phyloP scores from a whole-genome alignment of 495 filamentous ascomycete genomes.

The Penicillium crystallinum region DNA sequence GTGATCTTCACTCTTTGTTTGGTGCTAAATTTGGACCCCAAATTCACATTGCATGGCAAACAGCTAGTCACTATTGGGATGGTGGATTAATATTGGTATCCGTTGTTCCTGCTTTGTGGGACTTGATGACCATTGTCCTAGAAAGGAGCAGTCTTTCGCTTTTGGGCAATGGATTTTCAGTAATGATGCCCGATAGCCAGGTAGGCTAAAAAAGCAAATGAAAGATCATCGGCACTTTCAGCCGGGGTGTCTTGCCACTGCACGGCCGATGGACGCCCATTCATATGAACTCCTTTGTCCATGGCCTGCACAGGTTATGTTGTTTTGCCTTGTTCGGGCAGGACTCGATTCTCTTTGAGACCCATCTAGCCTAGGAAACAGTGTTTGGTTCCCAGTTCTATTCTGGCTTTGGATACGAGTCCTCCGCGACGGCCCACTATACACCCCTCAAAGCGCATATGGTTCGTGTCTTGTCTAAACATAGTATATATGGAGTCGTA shows the following conservation, averaged over 20 bases:
- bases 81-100: not conserved
- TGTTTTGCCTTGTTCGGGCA: not conserved
- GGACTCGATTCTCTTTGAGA: not conserved
- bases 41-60: not conserved
- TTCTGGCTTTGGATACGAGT: constrained; percentile 13
- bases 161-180: not conserved
- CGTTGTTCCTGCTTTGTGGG: not conserved
- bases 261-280: not conserved
- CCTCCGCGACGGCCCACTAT: constrained; percentile 10
- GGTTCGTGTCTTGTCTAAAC: constrained; percentile 13
- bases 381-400: not conserved
- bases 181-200: not conserved
- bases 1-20: not conserved
- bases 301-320: not conserved
- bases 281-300: not conserved
- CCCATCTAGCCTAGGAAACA: not conserved
- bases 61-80: constrained; percentile 1
- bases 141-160: not conserved
- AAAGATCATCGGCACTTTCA: not conserved
- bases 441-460: constrained; percentile 5
- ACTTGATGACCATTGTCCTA: not conserved
- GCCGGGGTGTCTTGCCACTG: not conserved
- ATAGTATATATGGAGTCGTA: constrained; percentile 2
- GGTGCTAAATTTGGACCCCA: constrained; percentile 2
- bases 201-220: not conserved